Base-by-base conservation (phyloP, 2,329 filamentous ascomycete species). In the Diaporthe longicolla region DNA sequence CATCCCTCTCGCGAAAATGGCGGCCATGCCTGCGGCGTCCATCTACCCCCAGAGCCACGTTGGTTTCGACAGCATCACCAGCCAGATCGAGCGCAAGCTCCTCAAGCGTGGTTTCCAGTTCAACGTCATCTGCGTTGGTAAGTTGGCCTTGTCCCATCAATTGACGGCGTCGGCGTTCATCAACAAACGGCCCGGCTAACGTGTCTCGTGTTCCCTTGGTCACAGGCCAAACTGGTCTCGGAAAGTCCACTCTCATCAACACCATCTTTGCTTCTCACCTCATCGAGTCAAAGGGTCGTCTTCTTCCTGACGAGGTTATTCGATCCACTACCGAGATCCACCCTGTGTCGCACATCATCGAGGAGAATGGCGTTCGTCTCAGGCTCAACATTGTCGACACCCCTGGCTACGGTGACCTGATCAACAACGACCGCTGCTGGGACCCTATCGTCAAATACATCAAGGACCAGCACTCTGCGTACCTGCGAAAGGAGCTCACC, bases 361-460 rank as follows among this genome's bases (percentile, higher is more conserved):
- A 99, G 90, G 97, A 99, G 89, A 99, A 99, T 84, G 97, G 97
- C 80, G 97, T 99, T 79, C 95, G 97, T 83, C 92, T 99, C 82
- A 92, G 97, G 81, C 90, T 99, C 82, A 99, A 98, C 91, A 99
- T 99, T 82, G 97, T 99, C 82, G 97, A 99, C 84, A 99, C 97
- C 77, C 97, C 97, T 77, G 97, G 97, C 78, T 99, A 99, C 82
- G 97, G 97, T 82, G 97, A 99, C 82, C 92, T 98, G 83, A 97
- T 99, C 86, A 99, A 99, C 91, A 99, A 99, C 86, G 97, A 99
- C 88, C 94, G 97, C 90, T 99, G 97, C 92, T 99, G 97, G 97
- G 97, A 99, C 83, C 97, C 97, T 77, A 99, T 99, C 84, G 96
- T 99, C 90, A 99, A 99, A 90, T 99, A 99, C 88, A 99, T 99